phyloP scores from a whole-genome alignment of 441 rosid genomes.

The Pelargonium australe region DNA sequence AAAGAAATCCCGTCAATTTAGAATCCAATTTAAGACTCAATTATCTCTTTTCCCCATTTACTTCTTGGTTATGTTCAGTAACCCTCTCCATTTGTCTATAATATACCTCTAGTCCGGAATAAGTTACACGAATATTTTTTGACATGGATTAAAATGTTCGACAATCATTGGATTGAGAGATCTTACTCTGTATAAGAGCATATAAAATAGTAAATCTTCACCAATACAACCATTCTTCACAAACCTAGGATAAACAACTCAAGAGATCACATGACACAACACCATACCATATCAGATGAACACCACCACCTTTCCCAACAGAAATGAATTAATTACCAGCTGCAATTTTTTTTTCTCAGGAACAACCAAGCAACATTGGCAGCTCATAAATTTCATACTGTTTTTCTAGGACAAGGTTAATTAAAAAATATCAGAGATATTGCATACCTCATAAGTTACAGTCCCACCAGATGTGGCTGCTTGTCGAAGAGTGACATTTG shows the following conservation, averaged over 20 bases:
- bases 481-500: conserved; percentile 27
- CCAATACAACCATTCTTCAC: neutral
- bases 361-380: neutral
- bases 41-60: neutral
- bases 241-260: neutral
- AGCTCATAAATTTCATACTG: neutral
- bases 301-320: neutral
- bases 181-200: no score
- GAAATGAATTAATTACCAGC: neutral
- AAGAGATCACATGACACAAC: neutral
- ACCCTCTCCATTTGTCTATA: neutral
- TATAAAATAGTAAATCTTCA: neutral
- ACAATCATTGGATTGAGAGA: neutral
- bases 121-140: neutral
- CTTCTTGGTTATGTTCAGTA: neutral
- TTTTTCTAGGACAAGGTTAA: neutral
- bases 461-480: conserved; percentile 29
- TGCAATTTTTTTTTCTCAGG: neutral
- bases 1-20: neutral
- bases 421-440: neutral
- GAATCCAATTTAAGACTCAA: neutral
- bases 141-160: neutral
- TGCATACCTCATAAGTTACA: conserved; percentile 24
- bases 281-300: neutral
- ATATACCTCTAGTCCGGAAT: neutral